Percentiles rank a stretch among this genome's conserved stretches.
Evolutionary conservation across 441 rosid genomes (phyloP).

Genomic region (Arabidopsis lyrata): DNA sequence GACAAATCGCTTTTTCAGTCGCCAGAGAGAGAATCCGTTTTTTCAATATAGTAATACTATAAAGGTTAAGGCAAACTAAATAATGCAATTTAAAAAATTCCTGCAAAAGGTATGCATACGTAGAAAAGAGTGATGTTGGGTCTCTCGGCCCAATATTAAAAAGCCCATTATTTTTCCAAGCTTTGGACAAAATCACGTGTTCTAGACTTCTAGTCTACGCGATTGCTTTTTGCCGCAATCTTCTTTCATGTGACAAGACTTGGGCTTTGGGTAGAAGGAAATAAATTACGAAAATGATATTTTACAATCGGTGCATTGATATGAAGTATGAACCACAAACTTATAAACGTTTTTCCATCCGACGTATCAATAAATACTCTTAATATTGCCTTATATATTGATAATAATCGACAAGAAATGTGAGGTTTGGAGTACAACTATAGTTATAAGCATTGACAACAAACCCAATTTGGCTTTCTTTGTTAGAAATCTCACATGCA

Average conservation of each 20-base stretch:
- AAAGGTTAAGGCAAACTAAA: not conserved
- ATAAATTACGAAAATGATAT: not conserved
- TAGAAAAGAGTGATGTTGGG: not conserved
- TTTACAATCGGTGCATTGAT: not conserved
- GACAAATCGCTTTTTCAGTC: no score
- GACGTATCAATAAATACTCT: not conserved
- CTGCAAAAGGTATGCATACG: not conserved
- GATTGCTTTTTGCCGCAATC: constrained; percentile 1
- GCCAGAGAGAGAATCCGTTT: no score
- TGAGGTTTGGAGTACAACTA: not conserved
- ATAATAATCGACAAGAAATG: not conserved
- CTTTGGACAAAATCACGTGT: not conserved
- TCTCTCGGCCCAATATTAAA: not conserved
- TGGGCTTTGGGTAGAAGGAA: no score
- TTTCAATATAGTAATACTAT: no score
- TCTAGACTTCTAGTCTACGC: not conserved
- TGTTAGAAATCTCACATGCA: not conserved
- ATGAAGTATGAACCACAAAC: constrained; percentile 1
- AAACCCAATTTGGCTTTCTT: not conserved
- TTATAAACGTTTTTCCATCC: not conserved
- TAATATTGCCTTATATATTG: not conserved
- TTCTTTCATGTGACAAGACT: not conserved
- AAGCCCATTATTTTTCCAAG: not conserved
- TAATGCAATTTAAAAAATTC: no score
- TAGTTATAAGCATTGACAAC: not conserved